Base-by-base conservation (phyloP, 352 stramenopile genomes). In the Phytophthora ramorum region DNA sequence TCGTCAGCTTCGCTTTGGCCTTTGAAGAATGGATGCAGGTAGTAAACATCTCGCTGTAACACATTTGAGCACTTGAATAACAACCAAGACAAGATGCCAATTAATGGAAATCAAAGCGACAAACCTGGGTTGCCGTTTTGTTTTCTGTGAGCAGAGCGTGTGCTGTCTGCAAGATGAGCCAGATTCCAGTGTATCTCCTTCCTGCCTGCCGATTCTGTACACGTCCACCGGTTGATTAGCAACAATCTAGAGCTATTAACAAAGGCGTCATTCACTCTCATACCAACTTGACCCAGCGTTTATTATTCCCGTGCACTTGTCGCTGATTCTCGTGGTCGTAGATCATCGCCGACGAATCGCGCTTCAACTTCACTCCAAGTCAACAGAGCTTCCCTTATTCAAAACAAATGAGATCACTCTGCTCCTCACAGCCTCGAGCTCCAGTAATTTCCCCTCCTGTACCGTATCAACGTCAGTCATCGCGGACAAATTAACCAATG, bases 1-100 rank as follows among this genome's bases (percentile, higher is more conserved):
- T 95, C 85, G 20, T 96, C 87, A 7, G 88, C 88, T 81, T 95
- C 86, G 43, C 65, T 76, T 62, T 96, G 88, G 1, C 56, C 73
- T 59, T 88, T 89, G 51, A 96, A 96, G 28, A 96, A 96, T 19
- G 86, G 73, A 53, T 96, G 86, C 32, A 96, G 43, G 50, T 96
- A 96, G 65, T 96, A 96, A 3, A 96, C 71, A 64, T 96, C 88
- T 57, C 88, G 75, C 82, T 96, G 26, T 2, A 46, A 24, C 24
- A 58, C n/a, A 16, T 41, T 4, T 35, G 30, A 49, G 45, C 8
- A 19, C 32, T 41, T 57, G 17, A 20, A 16, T 35, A 58, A 35
- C n/a, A 8, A 20, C 26, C n/a, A 44, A 28, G n/a, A 19, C 20
- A 48, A 34, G 20, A n/a, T n/a, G 9, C 35, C 20, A 37, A 57